Evolutionary conservation across 2,329 filamentous ascomycete species (phyloP), one percentile per base, ranked within the genome.

Genomic region (Dothistroma pini): DNA sequence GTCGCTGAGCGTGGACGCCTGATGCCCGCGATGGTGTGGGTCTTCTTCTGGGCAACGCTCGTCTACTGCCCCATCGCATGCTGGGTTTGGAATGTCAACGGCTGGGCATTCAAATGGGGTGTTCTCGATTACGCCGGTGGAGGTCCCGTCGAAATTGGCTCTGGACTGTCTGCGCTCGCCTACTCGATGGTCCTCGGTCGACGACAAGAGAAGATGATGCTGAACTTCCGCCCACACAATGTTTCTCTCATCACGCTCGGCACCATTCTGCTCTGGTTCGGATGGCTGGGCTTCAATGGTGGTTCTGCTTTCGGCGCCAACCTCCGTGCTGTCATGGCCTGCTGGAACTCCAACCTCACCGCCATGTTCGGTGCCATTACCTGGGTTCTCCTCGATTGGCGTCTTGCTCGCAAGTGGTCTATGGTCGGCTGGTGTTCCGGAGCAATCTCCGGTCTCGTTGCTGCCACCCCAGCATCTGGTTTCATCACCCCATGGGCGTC

Each of bases 171-270:
- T 49, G 95, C 93, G 32, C 83, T 97, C 52, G 95, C 95, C 67
- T 99, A 97, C 81, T 96, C 93, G 2, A 89, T 91, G 90, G 88
- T 97, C 41, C 89, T 99, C 63, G 95, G 95, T 69, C 90, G 92
- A 73, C 91, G 95, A 68, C 95, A 97, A 80, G 93, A 97, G 81
- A 95, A 92, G 81, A 97, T 97, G 92, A 97, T 97, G 91, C 86
- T 97, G 79, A 97, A 97, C 84, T 97, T 97, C 85, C 91, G 95
- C 69, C 95, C 95, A 19, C 95, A 99, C 83, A 99, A 99, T 81
- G 95, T 97, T 68, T 96, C 93, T 6, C 85, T 97, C 72, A 96
- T 99, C 78, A 93, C 95, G 0, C 88, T 97, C 70, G 95, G 95
- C 65, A 97, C 95, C 3, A 85, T 96, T 67, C 85, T 99, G 71